These are phyloP conservation scores for Coemansia sp. DNA, from an alignment of 192 early-diverging fungal genomes.

Conservation along the genomic window DNA sequence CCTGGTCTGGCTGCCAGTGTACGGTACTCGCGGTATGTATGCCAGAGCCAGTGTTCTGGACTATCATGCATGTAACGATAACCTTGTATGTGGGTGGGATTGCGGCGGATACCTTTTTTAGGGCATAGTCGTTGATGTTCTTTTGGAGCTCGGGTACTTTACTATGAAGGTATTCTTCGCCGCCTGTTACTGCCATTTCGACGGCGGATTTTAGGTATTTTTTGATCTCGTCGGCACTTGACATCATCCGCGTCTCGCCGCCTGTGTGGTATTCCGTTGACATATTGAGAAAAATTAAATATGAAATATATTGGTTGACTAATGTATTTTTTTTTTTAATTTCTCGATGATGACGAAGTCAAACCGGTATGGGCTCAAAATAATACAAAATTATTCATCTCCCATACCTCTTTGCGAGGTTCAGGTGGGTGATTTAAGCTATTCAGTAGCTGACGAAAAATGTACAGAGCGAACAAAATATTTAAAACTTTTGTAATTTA, in stretches of 20 bases:
- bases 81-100: conserved; percentile 22
- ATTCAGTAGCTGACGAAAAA: not conserved
- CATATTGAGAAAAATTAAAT: not conserved
- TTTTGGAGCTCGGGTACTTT: conserved; percentile 29
- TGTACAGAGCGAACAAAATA: not conserved
- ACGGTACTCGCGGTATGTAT: conserved; percentile 39
- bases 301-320: too few species aligned
- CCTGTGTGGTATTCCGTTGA: not conserved
- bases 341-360: not conserved
- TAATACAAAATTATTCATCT: too few species aligned
- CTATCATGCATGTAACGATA: conserved; percentile 46
- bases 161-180: conserved; percentile 46
- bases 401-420: not conserved
- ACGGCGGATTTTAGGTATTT: conserved; percentile 41
- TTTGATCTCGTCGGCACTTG: conserved; percentile 27
- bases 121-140: conserved; percentile 48
- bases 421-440: not conserved
- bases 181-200: conserved; percentile 35
- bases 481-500: too few species aligned
- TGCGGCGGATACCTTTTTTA: conserved; percentile 35
- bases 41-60: conserved; percentile 44
- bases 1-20: conserved; percentile 35
- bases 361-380: not conserved
- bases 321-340: not conserved
- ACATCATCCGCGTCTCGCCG: not conserved